phyloP scores from a whole-genome alignment of 768 basidiomycete species.

The Calvatia gigantea region DNA sequence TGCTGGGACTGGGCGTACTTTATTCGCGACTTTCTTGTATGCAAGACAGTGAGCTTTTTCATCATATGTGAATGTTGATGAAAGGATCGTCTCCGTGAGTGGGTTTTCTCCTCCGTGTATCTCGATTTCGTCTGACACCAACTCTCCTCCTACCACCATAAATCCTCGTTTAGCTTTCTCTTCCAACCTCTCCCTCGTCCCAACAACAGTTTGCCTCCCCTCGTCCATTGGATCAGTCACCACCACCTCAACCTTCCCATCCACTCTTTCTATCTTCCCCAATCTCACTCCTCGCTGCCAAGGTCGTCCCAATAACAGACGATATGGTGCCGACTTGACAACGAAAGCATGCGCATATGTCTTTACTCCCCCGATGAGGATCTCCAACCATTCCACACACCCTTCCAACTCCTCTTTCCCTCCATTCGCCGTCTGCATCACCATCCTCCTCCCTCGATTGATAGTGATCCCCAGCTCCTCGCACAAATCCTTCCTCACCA shows the following conservation, averaged over 20 bases:
- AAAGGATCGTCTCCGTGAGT: background rate
- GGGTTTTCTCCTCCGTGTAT: background rate
- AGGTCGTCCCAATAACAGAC: slow-evolving; percentile 16
- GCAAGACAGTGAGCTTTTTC: background rate
- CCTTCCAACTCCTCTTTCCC: slow-evolving; percentile 12
- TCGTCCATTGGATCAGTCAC: background rate
- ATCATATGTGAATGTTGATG: background rate
- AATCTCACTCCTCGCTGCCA: slow-evolving; percentile 20
- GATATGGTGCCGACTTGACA: slow-evolving; percentile 16
- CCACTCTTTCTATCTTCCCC: slow-evolving; percentile 3
- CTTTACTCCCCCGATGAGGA: slow-evolving; percentile 15
- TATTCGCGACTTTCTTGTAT: slow-evolving; percentile 11
- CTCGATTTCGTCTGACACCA: background rate
- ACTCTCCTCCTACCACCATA: background rate
- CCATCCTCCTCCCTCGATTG: slow-evolving; percentile 16
- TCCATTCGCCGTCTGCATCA: slow-evolving; percentile 22
- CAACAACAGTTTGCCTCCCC: background rate
- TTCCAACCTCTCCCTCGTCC: background rate
- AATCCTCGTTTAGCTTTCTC: background rate
- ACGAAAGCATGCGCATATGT: slow-evolving; percentile 23
- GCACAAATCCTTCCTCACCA: slow-evolving; percentile 18
- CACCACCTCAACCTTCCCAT: background rate
- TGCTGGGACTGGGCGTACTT: slow-evolving; percentile 2
- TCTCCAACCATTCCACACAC: slow-evolving; percentile 15
- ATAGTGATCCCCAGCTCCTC: slow-evolving; percentile 11